Evolutionary conservation across 768 basidiomycete species (phyloP), one percentile per base, ranked within the genome.

Genomic region (Rhizopogon rudus): DNA sequence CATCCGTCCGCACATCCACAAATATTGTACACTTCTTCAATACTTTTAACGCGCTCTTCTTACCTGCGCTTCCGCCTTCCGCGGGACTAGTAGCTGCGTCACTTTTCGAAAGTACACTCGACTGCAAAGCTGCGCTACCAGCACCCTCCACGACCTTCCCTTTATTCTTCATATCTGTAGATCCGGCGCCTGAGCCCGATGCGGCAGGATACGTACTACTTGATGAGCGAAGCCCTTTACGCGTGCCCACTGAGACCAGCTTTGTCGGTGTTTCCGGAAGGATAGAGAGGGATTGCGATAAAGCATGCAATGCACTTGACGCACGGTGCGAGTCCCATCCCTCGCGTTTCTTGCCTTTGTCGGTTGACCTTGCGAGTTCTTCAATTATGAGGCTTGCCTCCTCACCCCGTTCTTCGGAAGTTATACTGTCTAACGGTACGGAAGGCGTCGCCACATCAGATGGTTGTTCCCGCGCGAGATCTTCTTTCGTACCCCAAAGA

Each of bases 21-120:
- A 91, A 94, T 8, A 93, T 84, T 2, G 80, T 77, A 53, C 92
- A 93, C 12, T 83, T 81, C 53, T 84, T 83, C 56, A 95, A 73
- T 37, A 88, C 76, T 49, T 79, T 80, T 57, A 86, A 64, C 22
- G 63, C 55, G 22, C 63, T 57, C 40, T 66, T 66, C 62, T 60
- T 65, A 71, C 70, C 22, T 60, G 66, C 57, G 54, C 63, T 45
- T 1, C 35, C 48, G 16, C 20, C 35, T 49, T 49, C 48, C 14
- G 25, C 3, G 20, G 48, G 33, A 37, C 48, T 49, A 49, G 35
- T 14, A 3, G 48, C 35, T 3, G 35, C 20, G 9, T 49, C 33
- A 9, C 14, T 37, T 14, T 49, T 49, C 9, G 33, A 49, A 16
- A 5, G 22, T 16, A 16, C 48, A 7, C 39, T 49, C 17, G 20